Evolutionary conservation across 2,329 filamentous ascomycete species (phyloP).

Genomic region (Tolypocladium endophyticum): DNA sequence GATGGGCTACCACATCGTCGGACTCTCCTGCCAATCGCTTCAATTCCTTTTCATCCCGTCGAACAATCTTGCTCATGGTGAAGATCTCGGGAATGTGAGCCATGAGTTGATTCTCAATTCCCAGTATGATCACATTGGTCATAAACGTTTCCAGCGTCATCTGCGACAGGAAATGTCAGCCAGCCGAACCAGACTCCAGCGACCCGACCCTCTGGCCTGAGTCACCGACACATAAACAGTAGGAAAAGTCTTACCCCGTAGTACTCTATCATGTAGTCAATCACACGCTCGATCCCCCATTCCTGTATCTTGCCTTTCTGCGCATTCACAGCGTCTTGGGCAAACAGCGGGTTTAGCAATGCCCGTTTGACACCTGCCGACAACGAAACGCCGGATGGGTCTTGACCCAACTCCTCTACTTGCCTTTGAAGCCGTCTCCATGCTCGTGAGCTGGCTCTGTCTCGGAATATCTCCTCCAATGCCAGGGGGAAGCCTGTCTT

Average conservation of each 20-base stretch:
- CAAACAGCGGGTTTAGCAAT: background rate
- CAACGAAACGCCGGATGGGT: background rate
- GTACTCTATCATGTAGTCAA: slow-evolving; percentile 29
- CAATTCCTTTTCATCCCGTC: background rate
- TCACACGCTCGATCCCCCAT: background rate
- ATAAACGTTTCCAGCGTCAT: slow-evolving; percentile 3
- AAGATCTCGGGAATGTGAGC: slow-evolving; percentile 1
- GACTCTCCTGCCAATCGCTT: background rate
- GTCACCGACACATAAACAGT: background rate
- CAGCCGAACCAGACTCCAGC: background rate
- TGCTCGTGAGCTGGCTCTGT: background rate
- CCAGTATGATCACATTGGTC: slow-evolving; percentile 2
- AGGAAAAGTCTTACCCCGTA: slow-evolving; percentile 22
- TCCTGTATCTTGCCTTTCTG: background rate
- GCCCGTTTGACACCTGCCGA: background rate
- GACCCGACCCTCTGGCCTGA: background rate
- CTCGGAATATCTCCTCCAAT: background rate
- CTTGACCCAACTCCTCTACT: background rate
- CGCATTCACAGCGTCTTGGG: background rate
- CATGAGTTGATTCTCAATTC: slow-evolving; percentile 2
- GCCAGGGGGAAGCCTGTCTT: background rate
- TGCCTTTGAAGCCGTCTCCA: background rate
- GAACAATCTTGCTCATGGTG: background rate
- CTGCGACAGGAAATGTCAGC: background rate
- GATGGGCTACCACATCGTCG: background rate